A percentile compares a stretch with the other conserved stretches of the same genome.
Conservation (phyloP, 2,329 filamentous ascomycete genomes). For the Coccinonectria pachysandricola region DNA sequence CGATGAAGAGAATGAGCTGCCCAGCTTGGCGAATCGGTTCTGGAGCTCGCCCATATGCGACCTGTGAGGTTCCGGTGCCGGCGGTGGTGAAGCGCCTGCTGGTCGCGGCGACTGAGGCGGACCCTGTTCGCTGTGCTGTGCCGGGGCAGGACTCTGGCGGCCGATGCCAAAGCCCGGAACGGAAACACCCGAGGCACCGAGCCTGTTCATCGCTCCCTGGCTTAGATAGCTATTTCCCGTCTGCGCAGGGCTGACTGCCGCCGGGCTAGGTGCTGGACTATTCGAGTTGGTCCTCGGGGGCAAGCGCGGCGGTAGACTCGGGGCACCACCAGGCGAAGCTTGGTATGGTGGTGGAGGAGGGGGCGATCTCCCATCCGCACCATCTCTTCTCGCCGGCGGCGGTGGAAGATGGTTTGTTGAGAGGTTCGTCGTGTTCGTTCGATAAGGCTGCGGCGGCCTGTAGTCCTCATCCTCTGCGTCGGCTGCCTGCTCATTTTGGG, state of each 20-base stretch:
- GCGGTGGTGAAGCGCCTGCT: slow-evolving; percentile 11
- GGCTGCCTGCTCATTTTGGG: slow-evolving; percentile 4
- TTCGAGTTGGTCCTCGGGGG: slow-evolving; percentile 37
- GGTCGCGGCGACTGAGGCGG: slow-evolving; percentile 18
- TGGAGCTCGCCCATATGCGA: slow-evolving; percentile 56
- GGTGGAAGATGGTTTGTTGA: slow-evolving; percentile 58
- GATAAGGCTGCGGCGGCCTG: slow-evolving; percentile 54
- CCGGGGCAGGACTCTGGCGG: slow-evolving; percentile 20
- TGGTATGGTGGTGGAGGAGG: slow-evolving; percentile 23
- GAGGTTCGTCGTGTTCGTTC: slow-evolving; percentile 60
- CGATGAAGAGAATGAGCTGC: too few relatives aligned
- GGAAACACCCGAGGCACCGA: slow-evolving; percentile 65
- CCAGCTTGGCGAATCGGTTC: slow-evolving; percentile 51
- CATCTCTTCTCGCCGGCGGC: slow-evolving; percentile 50
- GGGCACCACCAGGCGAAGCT: slow-evolving; percentile 26
- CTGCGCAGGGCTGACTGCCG: slow-evolving; percentile 13
- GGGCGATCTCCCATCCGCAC: slow-evolving; percentile 24
- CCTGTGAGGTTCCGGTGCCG: slow-evolving; percentile 4
- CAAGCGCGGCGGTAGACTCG: slow-evolving; percentile 61
- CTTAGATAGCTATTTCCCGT: slow-evolving; percentile 29
- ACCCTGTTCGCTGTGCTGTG: slow-evolving; percentile 18
- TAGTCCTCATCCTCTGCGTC: slow-evolving; percentile 20
- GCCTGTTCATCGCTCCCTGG: slow-evolving; percentile 50
- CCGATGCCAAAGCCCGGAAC: slow-evolving; percentile 72
- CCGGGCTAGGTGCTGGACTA: slow-evolving; percentile 16